Evolutionary conservation across 202 grass and related monocot genomes (phyloP), one percentile per base, ranked within the genome.

Genomic region (Saccharum hybrid): DNA sequence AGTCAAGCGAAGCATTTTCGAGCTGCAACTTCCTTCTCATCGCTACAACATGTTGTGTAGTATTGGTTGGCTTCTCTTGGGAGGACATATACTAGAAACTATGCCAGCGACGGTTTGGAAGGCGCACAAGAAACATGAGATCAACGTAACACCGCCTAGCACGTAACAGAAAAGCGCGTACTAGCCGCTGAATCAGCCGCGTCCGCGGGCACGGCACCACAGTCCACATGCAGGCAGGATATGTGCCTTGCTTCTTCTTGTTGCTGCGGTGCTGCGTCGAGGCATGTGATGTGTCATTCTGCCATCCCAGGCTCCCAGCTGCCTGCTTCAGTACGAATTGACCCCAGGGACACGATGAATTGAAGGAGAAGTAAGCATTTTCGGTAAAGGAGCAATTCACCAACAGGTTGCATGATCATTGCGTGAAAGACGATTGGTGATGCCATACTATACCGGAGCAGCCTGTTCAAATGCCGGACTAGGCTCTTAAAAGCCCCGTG

Each of bases 181-280:
- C 39, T 77, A 62, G 38, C 73, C 19, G 38, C 51, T 22, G 66
- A 78, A 85, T 10, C 30, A 37, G 72, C 48, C 23, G n/a, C 65
- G 45, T 12, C 72, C 72, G 7, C n/a, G 19, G 18, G 7, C 51
- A 11, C 31, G 64, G 65, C 78, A 71, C 22, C 42, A 37, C 63
- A 62, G 21, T 22, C 21, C 33, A 37, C 63, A 63, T 15, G 71
- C 19, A 46, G 14, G 23, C 31, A 33, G 31, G 31, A 33, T 33
- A 19, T 31, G 69, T 4, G 70, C 23, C 26, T 75, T 62, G 10
- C 42, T 75, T 69, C 7, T 49, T 3, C 2, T 3, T 45, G 42
- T 12, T 39, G 46, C 14, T 51, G 15, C 18, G 31, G 31, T 16
- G 31, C 28, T 30, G 41, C 41, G 28, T 63, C 10, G 10, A 22